Percentiles rank a stretch among this genome's conserved stretches.
Evolutionary conservation across 345 rosid species (phyloP).

Genomic region (Lumnitzera littorea): DNA sequence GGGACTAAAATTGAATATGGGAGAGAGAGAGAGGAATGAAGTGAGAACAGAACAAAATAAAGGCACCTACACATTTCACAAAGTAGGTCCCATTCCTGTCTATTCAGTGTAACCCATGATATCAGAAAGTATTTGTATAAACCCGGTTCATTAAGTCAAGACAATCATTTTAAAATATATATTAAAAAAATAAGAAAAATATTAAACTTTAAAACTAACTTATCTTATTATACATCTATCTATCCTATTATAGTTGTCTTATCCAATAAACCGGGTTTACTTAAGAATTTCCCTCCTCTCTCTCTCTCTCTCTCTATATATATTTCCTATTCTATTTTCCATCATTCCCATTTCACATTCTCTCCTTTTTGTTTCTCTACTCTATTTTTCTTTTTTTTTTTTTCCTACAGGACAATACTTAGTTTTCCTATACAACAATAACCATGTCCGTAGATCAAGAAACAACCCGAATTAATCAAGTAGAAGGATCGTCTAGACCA

Average conservation of each 20-base stretch:
- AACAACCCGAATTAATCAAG: constrained; percentile 16
- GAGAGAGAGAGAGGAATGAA: constrained; percentile 21
- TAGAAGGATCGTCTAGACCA: constrained; percentile 42
- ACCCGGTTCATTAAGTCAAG: too few relatives aligned
- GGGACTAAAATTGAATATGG: constrained; percentile 8
- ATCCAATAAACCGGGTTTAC: too few relatives aligned
- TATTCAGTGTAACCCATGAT: constrained; percentile 3
- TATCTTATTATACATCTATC: too few relatives aligned
- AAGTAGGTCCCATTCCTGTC: constrained; percentile 37
- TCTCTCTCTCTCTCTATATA: constrained; percentile 8
- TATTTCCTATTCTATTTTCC: constrained; percentile 1
- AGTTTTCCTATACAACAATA: too few relatives aligned
- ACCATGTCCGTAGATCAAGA: constrained; percentile 23
- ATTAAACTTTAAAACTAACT: too few relatives aligned
- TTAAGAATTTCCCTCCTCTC: neutral
- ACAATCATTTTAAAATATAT: too few relatives aligned
- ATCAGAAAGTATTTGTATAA: neutral
- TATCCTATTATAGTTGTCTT: too few relatives aligned
- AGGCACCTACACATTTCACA: constrained; percentile 23
- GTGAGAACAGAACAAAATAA: constrained; percentile 10
- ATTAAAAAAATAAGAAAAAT: too few relatives aligned
- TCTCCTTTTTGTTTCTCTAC: neutral
- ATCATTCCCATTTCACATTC: constrained; percentile 14
- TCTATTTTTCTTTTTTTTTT: neutral
- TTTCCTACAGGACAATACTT: neutral